These are phyloP conservation scores for Anethum foeniculum DNA, from an alignment of 140 eudicot species.

Conservation along the genomic window DNA sequence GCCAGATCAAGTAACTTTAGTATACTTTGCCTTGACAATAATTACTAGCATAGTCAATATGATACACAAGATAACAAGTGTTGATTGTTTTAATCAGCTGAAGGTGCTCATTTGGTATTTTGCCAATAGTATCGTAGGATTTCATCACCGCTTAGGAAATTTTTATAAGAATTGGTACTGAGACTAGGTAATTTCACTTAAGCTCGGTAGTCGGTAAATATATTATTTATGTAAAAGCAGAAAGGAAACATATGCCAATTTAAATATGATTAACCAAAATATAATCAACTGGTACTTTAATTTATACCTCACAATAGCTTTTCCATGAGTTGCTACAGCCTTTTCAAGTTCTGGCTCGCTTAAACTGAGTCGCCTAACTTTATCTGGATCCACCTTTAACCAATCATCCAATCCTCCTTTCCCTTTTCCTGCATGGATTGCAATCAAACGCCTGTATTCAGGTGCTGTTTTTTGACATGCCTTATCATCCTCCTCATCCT, in stretches of 20 bases:
- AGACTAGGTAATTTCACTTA: background rate
- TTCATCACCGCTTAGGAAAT: background rate
- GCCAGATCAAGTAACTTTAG: background rate
- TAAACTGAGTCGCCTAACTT: slow-evolving; percentile 97
- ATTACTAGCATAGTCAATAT: background rate
- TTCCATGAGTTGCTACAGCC: slow-evolving; percentile 58
- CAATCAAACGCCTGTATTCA: slow-evolving; percentile 75
- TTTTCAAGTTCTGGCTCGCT: slow-evolving; percentile 92
- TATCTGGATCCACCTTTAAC: slow-evolving; percentile 78
- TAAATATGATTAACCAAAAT: background rate
- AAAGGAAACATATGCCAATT: background rate
- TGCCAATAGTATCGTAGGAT: background rate
- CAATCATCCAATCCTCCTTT: slow-evolving; percentile 85
- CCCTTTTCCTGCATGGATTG: slow-evolving; percentile 98
- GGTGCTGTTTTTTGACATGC: slow-evolving; percentile 55
- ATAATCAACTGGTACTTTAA: background rate
- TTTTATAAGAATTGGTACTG: background rate
- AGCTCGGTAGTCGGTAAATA: background rate
- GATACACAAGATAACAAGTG: background rate
- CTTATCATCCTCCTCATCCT: slow-evolving; percentile 32
- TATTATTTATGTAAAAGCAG: background rate
- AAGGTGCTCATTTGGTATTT: background rate
- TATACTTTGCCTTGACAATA: background rate
- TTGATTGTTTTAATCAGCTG: background rate
- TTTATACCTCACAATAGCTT: slow-evolving; percentile 68